Percentiles rank a stretch among this genome's conserved stretches.
These are phyloP conservation scores for Cladosporium colombiae DNA, from an alignment of 2,329 filamentous ascomycete genomes.

Conservation along the genomic window DNA sequence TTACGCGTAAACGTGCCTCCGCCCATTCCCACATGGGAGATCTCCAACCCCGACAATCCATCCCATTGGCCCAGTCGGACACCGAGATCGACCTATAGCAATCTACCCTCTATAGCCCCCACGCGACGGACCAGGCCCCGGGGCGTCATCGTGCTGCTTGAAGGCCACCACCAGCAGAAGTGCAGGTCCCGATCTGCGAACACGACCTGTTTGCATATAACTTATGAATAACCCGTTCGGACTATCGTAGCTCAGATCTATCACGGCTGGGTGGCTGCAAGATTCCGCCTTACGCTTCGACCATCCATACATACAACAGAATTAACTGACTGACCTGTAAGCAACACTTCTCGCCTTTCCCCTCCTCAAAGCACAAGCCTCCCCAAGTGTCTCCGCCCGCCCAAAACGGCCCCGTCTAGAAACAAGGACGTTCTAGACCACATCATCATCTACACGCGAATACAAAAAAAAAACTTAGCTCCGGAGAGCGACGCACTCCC, in stretches of 20 bases:
- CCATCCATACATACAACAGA: too few relatives aligned
- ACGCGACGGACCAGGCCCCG: not conserved
- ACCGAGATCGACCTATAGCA: conserved; percentile 8
- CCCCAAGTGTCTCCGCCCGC: not conserved
- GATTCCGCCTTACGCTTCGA: too few relatives aligned
- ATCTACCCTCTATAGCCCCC: conserved; percentile 6
- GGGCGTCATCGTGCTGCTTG: not conserved
- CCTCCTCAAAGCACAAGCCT: not conserved
- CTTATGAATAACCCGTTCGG: not conserved
- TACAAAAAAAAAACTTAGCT: not conserved
- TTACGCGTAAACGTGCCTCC: not conserved
- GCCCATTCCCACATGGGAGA: not conserved
- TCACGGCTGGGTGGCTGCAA: too few relatives aligned
- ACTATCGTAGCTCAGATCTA: not conserved
- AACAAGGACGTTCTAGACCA: not conserved
- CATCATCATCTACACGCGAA: not conserved
- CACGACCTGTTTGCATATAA: not conserved
- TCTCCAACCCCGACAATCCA: not conserved
- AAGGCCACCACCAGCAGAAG: too few relatives aligned
- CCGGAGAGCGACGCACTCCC: not conserved
- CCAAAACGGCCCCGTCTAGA: not conserved
- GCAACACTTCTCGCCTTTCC: too few relatives aligned
- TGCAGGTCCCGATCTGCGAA: too few relatives aligned
- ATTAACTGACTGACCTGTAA: too few relatives aligned
- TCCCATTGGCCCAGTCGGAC: not conserved